These are phyloP conservation scores for Cadophora sp. DNA, from an alignment of 2,329 filamentous ascomycete species.

Conservation along the genomic window DNA sequence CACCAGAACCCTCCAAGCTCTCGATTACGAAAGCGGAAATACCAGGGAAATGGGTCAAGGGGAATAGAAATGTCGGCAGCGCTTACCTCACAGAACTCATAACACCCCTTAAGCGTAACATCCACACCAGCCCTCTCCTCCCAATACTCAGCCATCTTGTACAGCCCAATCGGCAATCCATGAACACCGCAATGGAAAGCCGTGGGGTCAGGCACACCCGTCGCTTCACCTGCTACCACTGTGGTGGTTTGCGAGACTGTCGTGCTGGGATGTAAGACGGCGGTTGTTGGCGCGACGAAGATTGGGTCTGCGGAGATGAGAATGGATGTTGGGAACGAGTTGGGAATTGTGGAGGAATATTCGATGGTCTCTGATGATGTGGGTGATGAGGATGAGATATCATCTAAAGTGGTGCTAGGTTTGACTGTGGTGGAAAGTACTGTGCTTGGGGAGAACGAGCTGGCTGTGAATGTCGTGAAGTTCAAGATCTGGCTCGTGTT, in stretches of 20 bases:
- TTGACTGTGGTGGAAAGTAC: not conserved
- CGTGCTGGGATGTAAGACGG: constrained; percentile 37
- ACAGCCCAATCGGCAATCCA: constrained; percentile 46
- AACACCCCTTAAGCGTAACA: constrained; percentile 51
- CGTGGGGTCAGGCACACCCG: constrained; percentile 43
- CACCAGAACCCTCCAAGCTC: too few species aligned
- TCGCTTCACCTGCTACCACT: constrained; percentile 40
- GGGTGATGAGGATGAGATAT: not conserved
- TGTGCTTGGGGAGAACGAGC: not conserved
- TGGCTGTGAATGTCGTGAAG: constrained; percentile 1
- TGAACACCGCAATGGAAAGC: constrained; percentile 49
- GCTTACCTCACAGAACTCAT: constrained; percentile 49
- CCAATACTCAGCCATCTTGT: constrained; percentile 49
- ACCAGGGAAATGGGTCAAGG: too few species aligned
- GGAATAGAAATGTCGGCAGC: too few species aligned
- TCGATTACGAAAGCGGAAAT: too few species aligned
- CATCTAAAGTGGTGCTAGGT: not conserved
- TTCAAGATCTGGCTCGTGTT: not conserved
- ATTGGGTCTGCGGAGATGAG: constrained; percentile 43
- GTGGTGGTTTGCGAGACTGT: constrained; percentile 43
- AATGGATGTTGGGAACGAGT: not conserved
- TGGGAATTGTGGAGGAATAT: too few species aligned
- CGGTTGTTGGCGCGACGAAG: constrained; percentile 39
- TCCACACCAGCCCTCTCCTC: constrained; percentile 44
- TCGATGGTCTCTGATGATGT: constrained; percentile 7